Percentiles rank a stretch among this genome's conserved stretches.
These are phyloP conservation scores for Caryopteris hybrid DNA, from an alignment of 305 asterid genomes.

Conservation along the genomic window DNA sequence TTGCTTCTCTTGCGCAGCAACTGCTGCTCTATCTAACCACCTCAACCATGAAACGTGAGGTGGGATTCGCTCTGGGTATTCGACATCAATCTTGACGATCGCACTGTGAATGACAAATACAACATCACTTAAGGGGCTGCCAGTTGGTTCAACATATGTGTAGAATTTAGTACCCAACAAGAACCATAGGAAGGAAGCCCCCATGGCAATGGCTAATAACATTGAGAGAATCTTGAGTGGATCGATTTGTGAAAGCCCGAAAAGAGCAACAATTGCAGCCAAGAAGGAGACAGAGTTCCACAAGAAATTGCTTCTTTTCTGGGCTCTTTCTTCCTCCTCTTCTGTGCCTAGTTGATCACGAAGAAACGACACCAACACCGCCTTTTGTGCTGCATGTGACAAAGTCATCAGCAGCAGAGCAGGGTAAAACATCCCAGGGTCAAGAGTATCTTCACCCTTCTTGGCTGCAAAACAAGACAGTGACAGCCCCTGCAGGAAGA, in stretches of 20 bases:
- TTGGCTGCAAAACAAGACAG: not conserved
- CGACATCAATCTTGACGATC: not conserved
- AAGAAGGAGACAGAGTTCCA: not conserved
- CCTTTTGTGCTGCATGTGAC: not conserved
- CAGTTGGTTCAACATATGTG: not conserved
- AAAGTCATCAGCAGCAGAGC: not conserved
- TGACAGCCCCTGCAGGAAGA: not conserved
- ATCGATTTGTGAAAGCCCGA: not conserved
- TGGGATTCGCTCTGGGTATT: not conserved
- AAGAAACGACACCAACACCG: not conserved
- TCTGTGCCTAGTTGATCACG: not conserved
- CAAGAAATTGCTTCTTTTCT: not conserved
- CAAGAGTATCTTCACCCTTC: not conserved
- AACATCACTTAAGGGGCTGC: conserved; percentile 11
- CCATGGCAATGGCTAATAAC: not conserved
- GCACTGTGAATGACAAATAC: not conserved
- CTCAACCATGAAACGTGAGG: conserved; percentile 14
- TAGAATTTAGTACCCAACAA: not conserved
- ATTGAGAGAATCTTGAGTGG: not conserved
- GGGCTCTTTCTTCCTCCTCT: conserved; percentile 2
- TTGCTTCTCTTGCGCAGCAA: not conserved
- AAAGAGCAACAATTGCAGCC: not conserved
- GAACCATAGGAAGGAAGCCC: not conserved
- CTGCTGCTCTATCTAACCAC: conserved; percentile 14
- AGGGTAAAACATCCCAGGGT: not conserved